phyloP scores from a whole-genome alignment of 441 rosid species.

The Theobroma grandiflorum region DNA sequence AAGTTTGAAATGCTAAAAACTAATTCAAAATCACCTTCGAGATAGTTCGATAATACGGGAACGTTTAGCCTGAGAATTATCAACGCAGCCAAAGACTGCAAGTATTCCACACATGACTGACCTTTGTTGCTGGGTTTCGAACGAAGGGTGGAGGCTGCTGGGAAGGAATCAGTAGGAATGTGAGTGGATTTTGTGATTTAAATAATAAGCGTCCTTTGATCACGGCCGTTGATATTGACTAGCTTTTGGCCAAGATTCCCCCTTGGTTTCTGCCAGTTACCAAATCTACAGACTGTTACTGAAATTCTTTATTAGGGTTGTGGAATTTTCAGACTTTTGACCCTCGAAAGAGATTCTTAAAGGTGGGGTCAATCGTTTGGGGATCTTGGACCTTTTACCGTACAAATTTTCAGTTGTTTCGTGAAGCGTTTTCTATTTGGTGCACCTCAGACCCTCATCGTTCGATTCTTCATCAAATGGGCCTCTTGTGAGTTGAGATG shows the following conservation, averaged over 20 bases:
- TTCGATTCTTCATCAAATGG: neutral
- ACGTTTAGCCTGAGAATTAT: slow-evolving; percentile 90
- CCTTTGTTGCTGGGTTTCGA: slow-evolving; percentile 21
- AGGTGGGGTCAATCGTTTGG: neutral
- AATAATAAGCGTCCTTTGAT: slow-evolving; percentile 28
- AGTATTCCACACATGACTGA: slow-evolving; percentile 98
- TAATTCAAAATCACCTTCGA: slow-evolving; percentile 55
- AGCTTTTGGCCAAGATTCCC: slow-evolving; percentile 29
- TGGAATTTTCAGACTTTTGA: neutral
- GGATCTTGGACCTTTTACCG: neutral
- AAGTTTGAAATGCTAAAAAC: neutral
- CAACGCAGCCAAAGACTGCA: slow-evolving; percentile 87
- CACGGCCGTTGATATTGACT: slow-evolving; percentile 53
- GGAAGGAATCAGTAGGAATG: neutral
- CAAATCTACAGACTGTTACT: neutral
- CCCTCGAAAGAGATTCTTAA: neutral
- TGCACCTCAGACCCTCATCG: slow-evolving; percentile 6
- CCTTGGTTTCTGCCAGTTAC: neutral
- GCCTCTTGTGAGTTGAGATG: neutral
- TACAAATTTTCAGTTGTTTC: neutral
- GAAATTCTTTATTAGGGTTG: neutral
- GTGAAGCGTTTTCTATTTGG: too few species aligned
- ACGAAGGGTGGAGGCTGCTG: slow-evolving; percentile 16
- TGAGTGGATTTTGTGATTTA: slow-evolving; percentile 21
- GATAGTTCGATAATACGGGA: slow-evolving; percentile 95